Evolutionary conservation across 2,329 filamentous ascomycete genomes (phyloP), one percentile per base, ranked within the genome.

Genomic region (Fusarium anguioides): DNA sequence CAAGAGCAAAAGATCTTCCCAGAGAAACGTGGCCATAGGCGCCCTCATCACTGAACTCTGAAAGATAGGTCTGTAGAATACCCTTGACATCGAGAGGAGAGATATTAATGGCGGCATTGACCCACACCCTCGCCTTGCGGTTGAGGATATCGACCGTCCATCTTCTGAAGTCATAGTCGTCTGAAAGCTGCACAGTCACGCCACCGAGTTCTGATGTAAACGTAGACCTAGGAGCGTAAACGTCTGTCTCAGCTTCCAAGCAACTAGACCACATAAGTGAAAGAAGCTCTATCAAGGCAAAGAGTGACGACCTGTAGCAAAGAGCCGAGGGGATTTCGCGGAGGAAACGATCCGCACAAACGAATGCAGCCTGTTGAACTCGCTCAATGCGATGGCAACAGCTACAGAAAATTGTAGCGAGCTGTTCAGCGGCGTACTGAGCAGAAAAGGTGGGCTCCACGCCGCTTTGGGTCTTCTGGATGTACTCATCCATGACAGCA

Each of bases 241-340:
- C 89, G 71, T 99, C 95, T 0, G 94, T 94, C 77, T 99, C 96
- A 14, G 91, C 91, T 76, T 99, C 95, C 17, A 99, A 83, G 75
- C 96, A 99, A 74, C 94, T 95, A 45, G 89, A 88, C 95, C 95
- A 99, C 90, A 99, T 94, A 26, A 99, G 86, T 5, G 93, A 95
- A 18, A 99, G 82, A 6, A 99, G 86, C 77, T 99, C 96, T 11
- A 99, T 83, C 17, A 99, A 83, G 3, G 95, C 94, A 79, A 98
- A 99, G 0, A 99, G 83, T 2, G 96, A 97, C 8, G 91, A 89
- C 69, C 92, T 91, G 74, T 97, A 92, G 74, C 95, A 98, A 17
- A 99, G 83, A 4, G 93, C 91, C 5, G 96, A 97, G 2, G 96
- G 96, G 8, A 97, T 90, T 65, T 93, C 89, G 14, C 83, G 85